A percentile compares a stretch with the other conserved stretches of the same genome.
These are phyloP conservation scores for Penicillium crustosum DNA, from an alignment of 2,329 filamentous ascomycete genomes.

Conservation along the genomic window DNA sequence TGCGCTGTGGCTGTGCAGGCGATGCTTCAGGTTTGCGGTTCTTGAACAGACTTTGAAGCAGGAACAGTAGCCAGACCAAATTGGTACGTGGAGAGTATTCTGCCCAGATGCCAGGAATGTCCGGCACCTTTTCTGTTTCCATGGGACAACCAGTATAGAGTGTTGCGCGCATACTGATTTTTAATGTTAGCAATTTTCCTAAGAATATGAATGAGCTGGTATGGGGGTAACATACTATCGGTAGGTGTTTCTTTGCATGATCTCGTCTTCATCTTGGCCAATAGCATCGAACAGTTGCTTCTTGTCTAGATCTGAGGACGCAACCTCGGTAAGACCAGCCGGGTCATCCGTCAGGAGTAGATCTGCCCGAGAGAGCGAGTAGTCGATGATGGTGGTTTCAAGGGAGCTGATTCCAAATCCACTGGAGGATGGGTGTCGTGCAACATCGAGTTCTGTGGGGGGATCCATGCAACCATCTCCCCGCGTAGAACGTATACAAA, in stretches of 20 bases:
- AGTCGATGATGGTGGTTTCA: constrained; percentile 66
- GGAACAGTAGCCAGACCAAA: constrained; percentile 62
- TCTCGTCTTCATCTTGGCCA: constrained; percentile 44
- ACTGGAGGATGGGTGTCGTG: constrained; percentile 35
- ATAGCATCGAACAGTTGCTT: constrained; percentile 46
- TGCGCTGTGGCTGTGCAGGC: constrained; percentile 18
- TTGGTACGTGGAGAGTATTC: constrained; percentile 61
- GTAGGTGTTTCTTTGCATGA: constrained; percentile 43
- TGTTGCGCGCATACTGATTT: constrained; percentile 40
- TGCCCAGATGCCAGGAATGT: constrained; percentile 50
- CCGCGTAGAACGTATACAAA: constrained; percentile 54
- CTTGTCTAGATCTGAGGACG: constrained; percentile 45
- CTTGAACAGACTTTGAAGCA: constrained; percentile 57
- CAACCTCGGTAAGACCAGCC: constrained; percentile 31
- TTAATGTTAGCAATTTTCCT: neutral
- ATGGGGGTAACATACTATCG: constrained; percentile 36
- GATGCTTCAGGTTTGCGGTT: constrained; percentile 30
- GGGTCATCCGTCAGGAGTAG: constrained; percentile 36
- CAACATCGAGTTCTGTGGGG: constrained; percentile 33
- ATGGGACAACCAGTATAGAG: constrained; percentile 48
- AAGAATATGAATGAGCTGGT: neutral
- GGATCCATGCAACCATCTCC: constrained; percentile 34
- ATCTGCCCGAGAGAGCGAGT: constrained; percentile 64
- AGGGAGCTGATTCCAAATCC: constrained; percentile 55
- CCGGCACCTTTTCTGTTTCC: constrained; percentile 34